Percentiles rank a stretch among this genome's conserved stretches.
These are phyloP conservation scores for Diplosphaera chodatii DNA, from an alignment of 139 green algal genomes.

Conservation along the genomic window DNA sequence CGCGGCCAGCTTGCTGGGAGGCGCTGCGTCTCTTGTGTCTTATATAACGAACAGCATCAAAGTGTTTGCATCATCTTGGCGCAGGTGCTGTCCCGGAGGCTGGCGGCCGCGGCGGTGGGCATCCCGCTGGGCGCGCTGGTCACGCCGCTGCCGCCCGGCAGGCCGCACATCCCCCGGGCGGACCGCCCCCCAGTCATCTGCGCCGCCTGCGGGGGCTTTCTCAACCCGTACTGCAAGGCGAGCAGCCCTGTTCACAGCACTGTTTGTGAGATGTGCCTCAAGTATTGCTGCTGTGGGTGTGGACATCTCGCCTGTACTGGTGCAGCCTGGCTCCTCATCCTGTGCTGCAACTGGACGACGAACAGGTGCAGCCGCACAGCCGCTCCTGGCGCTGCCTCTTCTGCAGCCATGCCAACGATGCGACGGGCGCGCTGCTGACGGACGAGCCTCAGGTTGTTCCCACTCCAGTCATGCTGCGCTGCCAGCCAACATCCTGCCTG, in stretches of 20 bases:
- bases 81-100: neutral
- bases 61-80: too few species aligned
- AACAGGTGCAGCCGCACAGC: conserved; percentile 2
- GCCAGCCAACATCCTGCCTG: too few species aligned
- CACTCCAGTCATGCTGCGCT: too few species aligned
- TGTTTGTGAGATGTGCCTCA: too few species aligned
- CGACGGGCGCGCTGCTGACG: neutral
- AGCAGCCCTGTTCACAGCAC: too few species aligned
- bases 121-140: conserved; percentile 6
- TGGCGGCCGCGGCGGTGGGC: neutral
- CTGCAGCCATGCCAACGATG: neutral
- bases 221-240: conserved; percentile 14
- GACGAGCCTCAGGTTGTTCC: neutral
- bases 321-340: too few species aligned
- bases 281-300: too few species aligned
- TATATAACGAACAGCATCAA: too few species aligned
- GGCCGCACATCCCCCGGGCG: neutral
- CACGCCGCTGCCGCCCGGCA: neutral
- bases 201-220: conserved; percentile 1
- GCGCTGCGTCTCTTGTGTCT: too few species aligned
- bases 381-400: conserved; percentile 5
- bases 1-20: too few species aligned
- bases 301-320: too few species aligned
- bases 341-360: too few species aligned
- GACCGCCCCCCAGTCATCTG: neutral